Base-by-base conservation (phyloP, 2,329 filamentous ascomycete genomes). In the Nemania abortiva region DNA sequence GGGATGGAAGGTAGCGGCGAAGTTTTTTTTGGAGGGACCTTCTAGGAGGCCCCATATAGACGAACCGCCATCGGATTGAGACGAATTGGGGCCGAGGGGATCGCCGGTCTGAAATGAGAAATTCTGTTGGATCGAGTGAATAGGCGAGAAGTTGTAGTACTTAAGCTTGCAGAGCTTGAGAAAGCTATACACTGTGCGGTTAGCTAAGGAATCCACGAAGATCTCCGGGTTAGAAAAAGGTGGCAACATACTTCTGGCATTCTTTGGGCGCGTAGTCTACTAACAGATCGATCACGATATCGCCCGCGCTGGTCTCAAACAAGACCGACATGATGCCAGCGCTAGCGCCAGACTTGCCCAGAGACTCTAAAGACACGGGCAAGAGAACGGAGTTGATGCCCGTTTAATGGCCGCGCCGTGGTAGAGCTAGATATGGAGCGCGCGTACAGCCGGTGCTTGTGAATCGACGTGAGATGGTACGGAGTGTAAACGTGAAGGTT, bases 81-180 rank as follows among this genome's bases (percentile, higher is more conserved):
- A 84, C 15, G 94, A 93, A 66, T 92, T 89, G 13, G 95, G 95
- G 13, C 96, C 95, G 62, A 98, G 90, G 13, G 95, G 95, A 77
- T 98, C 96, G 79, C 95, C 95, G 37, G 93, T 97, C 82, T 98
- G 95, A 82, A 97, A 97, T 70, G 95, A 97, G 82, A 98, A 98
- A 82, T 94, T 90, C 80, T 95, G 96, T 79, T 98, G 96, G 45
- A 99, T 89, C 74, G 91, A 94, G 83, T 98, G 93, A 63, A 98
- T 84, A 29, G 95, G 96, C 6, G 94, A 91, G 81, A 97, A 98
- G 84, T 98, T 98, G 89, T 98, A 99, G 84, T 98, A 99, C 84
- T 98, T 99, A 82, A 94, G 86, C 84, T 98, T 98, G 89, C 96
- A 98, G 75, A 99, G 92, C 87, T 99, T 98, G 66, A 99, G 85